phyloP scores from a whole-genome alignment of 2,329 filamentous ascomycete genomes.

The Diaporthe destruens region DNA sequence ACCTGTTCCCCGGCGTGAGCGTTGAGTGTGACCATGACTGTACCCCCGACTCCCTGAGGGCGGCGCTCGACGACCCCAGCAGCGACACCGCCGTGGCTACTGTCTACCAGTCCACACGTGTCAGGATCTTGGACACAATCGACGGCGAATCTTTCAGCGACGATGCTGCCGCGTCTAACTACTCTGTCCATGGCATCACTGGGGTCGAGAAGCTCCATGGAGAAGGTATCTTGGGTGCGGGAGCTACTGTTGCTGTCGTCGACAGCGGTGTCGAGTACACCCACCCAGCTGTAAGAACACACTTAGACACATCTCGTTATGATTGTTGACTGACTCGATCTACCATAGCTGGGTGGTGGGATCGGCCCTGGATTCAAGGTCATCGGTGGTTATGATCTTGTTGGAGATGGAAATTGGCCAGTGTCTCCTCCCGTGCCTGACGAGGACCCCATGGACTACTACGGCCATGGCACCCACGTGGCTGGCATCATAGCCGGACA shows the following conservation, averaged over 20 bases:
- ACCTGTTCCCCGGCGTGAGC: slow-evolving; percentile 39
- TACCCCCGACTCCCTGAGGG: slow-evolving; percentile 21
- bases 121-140: slow-evolving; percentile 28
- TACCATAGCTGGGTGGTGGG: slow-evolving; percentile 35
- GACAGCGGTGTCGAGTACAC: slow-evolving; percentile 45
- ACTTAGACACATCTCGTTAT: background rate
- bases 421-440: slow-evolving; percentile 49
- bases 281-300: slow-evolving; percentile 40
- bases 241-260: slow-evolving; percentile 43
- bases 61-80: slow-evolving; percentile 34
- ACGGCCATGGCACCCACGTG: slow-evolving; percentile 55
- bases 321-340: background rate
- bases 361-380: slow-evolving; percentile 39
- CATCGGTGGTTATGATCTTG: slow-evolving; percentile 40
- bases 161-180: slow-evolving; percentile 39
- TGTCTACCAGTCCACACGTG: slow-evolving; percentile 21
- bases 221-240: slow-evolving; percentile 42
- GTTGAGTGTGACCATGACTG: slow-evolving; percentile 38
- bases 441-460: slow-evolving; percentile 51
- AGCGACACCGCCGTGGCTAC: background rate
- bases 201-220: slow-evolving; percentile 44
- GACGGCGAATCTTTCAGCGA: slow-evolving; percentile 17
- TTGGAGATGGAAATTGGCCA: slow-evolving; percentile 40
- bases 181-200: slow-evolving; percentile 44
- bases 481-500: slow-evolving; percentile 48